Evolutionary conservation across 2,329 filamentous ascomycete genomes (phyloP), one percentile per base, ranked within the genome.

Genomic region (Thielaviopsis musarum): DNA sequence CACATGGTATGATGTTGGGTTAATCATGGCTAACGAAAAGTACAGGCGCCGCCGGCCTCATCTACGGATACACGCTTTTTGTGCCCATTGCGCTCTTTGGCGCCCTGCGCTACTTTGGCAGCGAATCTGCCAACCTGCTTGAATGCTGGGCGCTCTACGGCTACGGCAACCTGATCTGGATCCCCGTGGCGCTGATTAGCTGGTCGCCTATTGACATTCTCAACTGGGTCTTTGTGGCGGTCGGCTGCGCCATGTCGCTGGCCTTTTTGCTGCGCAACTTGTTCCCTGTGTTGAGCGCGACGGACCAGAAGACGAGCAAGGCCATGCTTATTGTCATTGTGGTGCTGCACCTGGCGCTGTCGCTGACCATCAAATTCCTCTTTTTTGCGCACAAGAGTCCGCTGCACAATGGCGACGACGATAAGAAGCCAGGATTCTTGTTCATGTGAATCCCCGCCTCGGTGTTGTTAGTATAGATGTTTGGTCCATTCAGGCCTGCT

Each of bases 91-190:
- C 77, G 10, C 80, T 98, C 34, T 98, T 91, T 83, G 85, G 84
- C 21, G 86, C 88, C 64, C 77, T 98, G 64, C 88, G 87, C 67
- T 98, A 95, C 85, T 97, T 95, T 72, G 91, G 91, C 60, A 93
- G 88, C 71, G 90, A 95, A 70, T 87, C 83, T 60, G 91, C 91
- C 63, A 95, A 95, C 72, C 75, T 98, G 62, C 80, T 98, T 65
- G 93, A 98, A 75, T 95, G 90, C 76, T 91, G 88, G 83, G 88
- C 90, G 62, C 76, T 98, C 41, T 98, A 97, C 71, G 93, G 93
- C 59, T 98, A 98, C 75, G 82, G 87, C 60, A 98, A 98, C 74
- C 76, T 98, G 67, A 88, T 98, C 68, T 98, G 93, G 93, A 91
- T 98, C 66, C 88, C 87, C 2, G 91, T 98, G 52, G 91, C 93